Percentiles rank a stretch among this genome's conserved stretches.
Conservation (phyloP, 1,284 basidiomycete genomes). For the Rhodotorula glutinis region DNA sequence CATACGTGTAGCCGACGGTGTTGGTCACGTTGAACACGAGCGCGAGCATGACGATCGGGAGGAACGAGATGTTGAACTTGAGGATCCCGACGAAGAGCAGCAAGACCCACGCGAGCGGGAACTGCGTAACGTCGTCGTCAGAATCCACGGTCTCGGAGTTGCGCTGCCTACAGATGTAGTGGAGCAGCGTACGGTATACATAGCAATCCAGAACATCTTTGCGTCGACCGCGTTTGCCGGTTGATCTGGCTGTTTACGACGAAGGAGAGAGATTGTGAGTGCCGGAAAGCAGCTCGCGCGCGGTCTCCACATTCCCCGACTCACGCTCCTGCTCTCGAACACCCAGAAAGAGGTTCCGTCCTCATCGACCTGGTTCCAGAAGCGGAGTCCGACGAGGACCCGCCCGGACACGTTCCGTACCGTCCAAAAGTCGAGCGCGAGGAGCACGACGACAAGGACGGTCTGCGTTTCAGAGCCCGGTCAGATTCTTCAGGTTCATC, state of each 20-base stretch:
- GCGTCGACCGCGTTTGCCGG: conserved; percentile 87
- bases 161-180: rapidly evolving
- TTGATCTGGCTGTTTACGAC: conserved; percentile 67
- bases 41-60: conserved; percentile 42
- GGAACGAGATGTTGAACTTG: conserved; percentile 58
- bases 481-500: too few species aligned
- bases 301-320: background rate
- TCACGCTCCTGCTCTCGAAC: conserved; percentile 62
- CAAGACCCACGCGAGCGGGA: conserved; percentile 79
- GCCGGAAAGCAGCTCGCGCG: background rate
- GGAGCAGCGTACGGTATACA: conserved; percentile 27
- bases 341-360: conserved; percentile 95
- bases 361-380: conserved; percentile 97
- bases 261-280: too few species aligned
- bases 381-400: conserved; percentile 83
- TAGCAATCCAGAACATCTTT: conserved; percentile 54
- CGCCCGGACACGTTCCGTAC: conserved; percentile 89
- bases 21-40: conserved; percentile 62
- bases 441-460: conserved; percentile 80
- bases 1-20: conserved; percentile 86
- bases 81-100: conserved; percentile 82
- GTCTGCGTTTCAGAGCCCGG: conserved; percentile 57
- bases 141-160: background rate
- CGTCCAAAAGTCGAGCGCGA: conserved; percentile 97
- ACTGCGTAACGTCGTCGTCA: conserved; percentile 49